These are phyloP conservation scores for Fimicolochytrium jonesii DNA, from an alignment of 192 early-diverging fungal genomes.

Conservation along the genomic window DNA sequence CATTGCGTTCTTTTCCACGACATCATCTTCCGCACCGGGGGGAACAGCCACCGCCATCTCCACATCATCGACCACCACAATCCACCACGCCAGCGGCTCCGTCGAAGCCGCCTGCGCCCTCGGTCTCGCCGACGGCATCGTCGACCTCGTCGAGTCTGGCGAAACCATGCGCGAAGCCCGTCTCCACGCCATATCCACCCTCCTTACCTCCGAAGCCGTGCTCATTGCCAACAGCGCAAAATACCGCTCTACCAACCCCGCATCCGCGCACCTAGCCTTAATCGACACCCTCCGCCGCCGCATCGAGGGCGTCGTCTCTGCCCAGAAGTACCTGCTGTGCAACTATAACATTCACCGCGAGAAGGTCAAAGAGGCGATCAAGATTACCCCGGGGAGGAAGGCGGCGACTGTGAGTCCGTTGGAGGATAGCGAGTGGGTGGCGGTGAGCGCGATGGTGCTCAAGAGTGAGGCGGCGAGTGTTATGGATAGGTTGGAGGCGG, in stretches of 20 bases:
- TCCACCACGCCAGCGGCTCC: constrained; percentile 86
- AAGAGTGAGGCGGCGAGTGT: constrained; percentile 72
- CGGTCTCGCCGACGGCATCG: constrained; percentile 93
- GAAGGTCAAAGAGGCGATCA: constrained; percentile 57
- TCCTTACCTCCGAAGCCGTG: constrained; percentile 82
- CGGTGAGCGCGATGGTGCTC: constrained; percentile 85
- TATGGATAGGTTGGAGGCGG: constrained; percentile 84
- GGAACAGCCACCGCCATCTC: constrained; percentile 56
- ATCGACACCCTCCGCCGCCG: constrained; percentile 75
- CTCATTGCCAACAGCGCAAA: constrained; percentile 70
- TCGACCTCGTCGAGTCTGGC: constrained; percentile 80
- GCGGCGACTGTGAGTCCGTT: constrained; percentile 84
- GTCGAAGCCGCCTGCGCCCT: constrained; percentile 96
- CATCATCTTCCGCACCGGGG: constrained; percentile 1
- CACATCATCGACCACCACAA: constrained; percentile 55
- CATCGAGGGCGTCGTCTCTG: constrained; percentile 87
- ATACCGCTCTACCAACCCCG: constrained; percentile 67
- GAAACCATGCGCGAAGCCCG: constrained; percentile 99
- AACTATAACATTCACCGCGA: constrained; percentile 84
- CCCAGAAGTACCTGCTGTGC: constrained; percentile 80
- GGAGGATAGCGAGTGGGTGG: constrained; percentile 84
- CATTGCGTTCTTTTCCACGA: too few relatives aligned
- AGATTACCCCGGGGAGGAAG: constrained; percentile 89
- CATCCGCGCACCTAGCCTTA: too few relatives aligned
- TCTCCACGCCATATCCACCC: constrained; percentile 81